phyloP scores from a whole-genome alignment of 441 rosid genomes.

The Eutrema salsugineum region DNA sequence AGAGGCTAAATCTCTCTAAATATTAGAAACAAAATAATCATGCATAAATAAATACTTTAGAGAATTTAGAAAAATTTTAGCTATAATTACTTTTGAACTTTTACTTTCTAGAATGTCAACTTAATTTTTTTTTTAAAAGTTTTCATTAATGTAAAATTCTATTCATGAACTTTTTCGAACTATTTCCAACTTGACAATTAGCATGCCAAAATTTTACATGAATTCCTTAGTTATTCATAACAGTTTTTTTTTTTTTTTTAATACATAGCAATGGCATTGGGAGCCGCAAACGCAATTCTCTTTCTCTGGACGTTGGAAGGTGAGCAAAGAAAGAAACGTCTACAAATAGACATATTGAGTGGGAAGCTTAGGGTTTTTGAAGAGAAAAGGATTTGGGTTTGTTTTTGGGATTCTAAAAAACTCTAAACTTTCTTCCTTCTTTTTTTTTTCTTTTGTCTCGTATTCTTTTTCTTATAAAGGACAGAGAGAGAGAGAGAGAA shows the following conservation, averaged over 20 bases:
- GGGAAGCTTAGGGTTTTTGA: slow-evolving; percentile 34
- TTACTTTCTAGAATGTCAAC: too few species aligned
- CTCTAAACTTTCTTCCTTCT: neutral
- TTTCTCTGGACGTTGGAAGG: slow-evolving; percentile 14
- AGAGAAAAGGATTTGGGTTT: slow-evolving; percentile 28
- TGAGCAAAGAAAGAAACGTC: slow-evolving; percentile 31
- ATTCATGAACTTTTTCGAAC: too few species aligned
- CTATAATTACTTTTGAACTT: too few species aligned
- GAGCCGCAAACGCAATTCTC: slow-evolving; percentile 13
- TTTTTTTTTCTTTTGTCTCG: slow-evolving; percentile 11
- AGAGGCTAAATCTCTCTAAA: too few species aligned
- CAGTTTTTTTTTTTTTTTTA: neutral
- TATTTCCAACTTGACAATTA: neutral
- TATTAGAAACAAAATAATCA: too few species aligned
- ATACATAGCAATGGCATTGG: neutral
- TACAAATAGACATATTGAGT: slow-evolving; percentile 31
- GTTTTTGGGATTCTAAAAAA: slow-evolving; percentile 29
- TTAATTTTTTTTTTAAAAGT: too few species aligned
- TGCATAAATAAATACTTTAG: too few species aligned
- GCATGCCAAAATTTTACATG: neutral
- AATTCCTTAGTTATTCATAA: neutral
- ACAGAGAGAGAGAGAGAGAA: slow-evolving; percentile 18
- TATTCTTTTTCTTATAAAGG: slow-evolving; percentile 22
- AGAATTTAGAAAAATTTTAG: too few species aligned
- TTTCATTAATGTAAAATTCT: too few species aligned